Evolutionary conservation across 2,329 filamentous ascomycete species (phyloP), one percentile per base, ranked within the genome.

Genomic region (Cercospora sp.): DNA sequence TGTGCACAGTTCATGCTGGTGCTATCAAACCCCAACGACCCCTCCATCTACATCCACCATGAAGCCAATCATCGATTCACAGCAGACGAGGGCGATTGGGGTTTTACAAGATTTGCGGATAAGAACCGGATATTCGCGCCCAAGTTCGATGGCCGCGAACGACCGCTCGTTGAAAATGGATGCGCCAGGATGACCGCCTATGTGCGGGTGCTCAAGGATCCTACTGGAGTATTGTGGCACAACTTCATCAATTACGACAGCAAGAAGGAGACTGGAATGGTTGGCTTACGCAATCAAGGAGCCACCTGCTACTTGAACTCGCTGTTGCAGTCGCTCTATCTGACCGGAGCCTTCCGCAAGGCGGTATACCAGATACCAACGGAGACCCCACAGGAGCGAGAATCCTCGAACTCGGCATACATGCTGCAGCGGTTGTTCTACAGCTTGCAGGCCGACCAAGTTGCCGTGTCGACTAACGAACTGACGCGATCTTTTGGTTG

Each of bases 241-340:
- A 95, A 92, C 80, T 94, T 97, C 79, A 85, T 89, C 78, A 94
- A 94, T 81, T 99, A 99, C 79, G 94, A 99, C 78, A 98, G 95
- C n/a, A 99, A 98, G 83, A 97, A 95, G 79, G 94, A 97, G 81
- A 99, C 95, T 0, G 95, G 95, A 66, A 98, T 94, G 83, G 95
- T 99, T 51, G 95, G 95, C 2, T 84, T 99, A 64, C 95, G 95
- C 80, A 99, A 99, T 76, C 95, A 98, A 80, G 95, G 95, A 71
- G 95, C 95, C 42, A 85, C 84, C 10, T 85, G 84, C 76, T 85
- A 85, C 70, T 79, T 85, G 16, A 85, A 85, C 73, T 84, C 82
- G 16, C 79, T 83, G 13, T 75, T 83, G 3, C 80, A 81, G 73
- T 81, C 81, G 18, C 73, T 85, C 65, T 82, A 84, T 76, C 80